Evolutionary conservation across 2,329 filamentous ascomycete genomes (phyloP).

Genomic region (Ceratocystis papillata): DNA sequence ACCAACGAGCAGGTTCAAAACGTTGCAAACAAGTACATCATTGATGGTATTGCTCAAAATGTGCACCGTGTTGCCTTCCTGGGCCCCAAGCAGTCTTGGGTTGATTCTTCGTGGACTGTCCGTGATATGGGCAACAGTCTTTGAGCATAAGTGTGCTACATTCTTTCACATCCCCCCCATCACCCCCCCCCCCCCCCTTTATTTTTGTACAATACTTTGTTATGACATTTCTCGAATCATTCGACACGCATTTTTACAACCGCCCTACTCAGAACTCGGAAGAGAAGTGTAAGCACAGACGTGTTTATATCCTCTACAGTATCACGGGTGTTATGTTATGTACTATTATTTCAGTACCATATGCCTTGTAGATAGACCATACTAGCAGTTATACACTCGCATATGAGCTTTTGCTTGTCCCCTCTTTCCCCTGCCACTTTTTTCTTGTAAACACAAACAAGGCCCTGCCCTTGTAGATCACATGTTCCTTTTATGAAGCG

Average conservation of each 20-base stretch:
- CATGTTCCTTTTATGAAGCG: conserved; percentile 13
- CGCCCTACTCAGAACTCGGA: background rate
- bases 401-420: too few relatives aligned
- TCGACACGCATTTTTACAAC: conserved; percentile 2
- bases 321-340: conserved; percentile 25
- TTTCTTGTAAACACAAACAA: background rate
- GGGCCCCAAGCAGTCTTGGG: conserved; percentile 73
- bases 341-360: conserved; percentile 17
- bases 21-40: conserved; percentile 71
- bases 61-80: conserved; percentile 61
- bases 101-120: conserved; percentile 61
- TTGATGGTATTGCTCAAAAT: conserved; percentile 51
- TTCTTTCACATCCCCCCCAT: background rate
- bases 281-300: background rate
- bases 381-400: conserved; percentile 26
- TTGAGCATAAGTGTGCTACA: background rate
- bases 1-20: conserved; percentile 66
- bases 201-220: conserved; percentile 20
- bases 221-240: conserved; percentile 18
- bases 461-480: background rate
- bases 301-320: conserved; percentile 16
- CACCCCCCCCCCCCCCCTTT: background rate
- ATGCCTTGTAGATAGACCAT: conserved; percentile 26
- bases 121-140: conserved; percentile 57
- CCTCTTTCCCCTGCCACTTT: background rate